These are phyloP conservation scores for Adiantum capillusveneris DNA, from an alignment of 75 land plant species.

Conservation along the genomic window DNA sequence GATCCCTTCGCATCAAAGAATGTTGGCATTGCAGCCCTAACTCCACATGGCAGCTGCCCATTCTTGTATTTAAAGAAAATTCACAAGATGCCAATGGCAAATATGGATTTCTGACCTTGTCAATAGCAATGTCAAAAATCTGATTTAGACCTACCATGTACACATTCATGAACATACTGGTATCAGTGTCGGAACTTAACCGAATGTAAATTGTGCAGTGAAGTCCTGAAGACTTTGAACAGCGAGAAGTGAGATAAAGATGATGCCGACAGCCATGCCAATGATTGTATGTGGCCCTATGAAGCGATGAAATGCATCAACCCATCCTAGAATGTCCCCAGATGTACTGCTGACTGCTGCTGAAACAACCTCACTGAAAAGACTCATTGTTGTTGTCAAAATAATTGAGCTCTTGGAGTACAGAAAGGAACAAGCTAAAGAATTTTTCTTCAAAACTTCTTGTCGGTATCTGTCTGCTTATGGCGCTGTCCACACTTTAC, in stretches of 20 bases:
- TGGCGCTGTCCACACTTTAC: too few species aligned
- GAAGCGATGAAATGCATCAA: constrained; percentile 77
- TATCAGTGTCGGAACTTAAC: constrained; percentile 70
- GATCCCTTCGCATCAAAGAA: too few species aligned
- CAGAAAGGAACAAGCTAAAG: too few species aligned
- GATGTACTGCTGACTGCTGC: too few species aligned
- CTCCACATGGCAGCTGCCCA: too few species aligned
- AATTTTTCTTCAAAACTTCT: too few species aligned
- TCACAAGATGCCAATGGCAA: constrained; percentile 98
- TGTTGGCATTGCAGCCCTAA: too few species aligned
- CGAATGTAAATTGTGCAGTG: constrained; percentile 60
- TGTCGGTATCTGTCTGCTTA: too few species aligned
- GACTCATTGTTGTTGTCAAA: too few species aligned
- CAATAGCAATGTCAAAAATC: constrained; percentile 83
- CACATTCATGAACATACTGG: constrained; percentile 93
- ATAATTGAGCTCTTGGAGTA: too few species aligned
- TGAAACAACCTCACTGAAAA: too few species aligned
- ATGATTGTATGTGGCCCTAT: constrained; percentile 92
- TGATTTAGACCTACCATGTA: constrained; percentile 97
- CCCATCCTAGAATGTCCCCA: constrained; percentile 10
- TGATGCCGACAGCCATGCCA: constrained; percentile 83
- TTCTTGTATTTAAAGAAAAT: constrained; percentile 62
- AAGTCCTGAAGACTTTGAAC: constrained; percentile 70
- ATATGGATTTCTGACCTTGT: constrained; percentile 96
- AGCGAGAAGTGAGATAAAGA: constrained; percentile 88